Base-by-base conservation (phyloP, 768 basidiomycete genomes). In the Kwoniella bestiolae region DNA sequence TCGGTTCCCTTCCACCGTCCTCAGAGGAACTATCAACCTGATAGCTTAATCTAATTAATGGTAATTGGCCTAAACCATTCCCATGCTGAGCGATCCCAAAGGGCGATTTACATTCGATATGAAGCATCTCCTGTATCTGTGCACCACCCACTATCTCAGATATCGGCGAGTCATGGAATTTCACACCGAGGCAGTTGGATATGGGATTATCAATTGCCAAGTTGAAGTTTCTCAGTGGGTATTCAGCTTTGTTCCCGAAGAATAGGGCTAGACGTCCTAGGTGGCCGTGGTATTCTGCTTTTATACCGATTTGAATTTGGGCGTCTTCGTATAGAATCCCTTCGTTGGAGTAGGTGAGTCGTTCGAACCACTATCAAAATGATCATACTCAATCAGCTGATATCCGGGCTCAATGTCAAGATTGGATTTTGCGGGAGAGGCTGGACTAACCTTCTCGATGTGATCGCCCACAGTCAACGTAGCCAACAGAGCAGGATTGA, bases 261-360 rank as follows among this genome's bases (percentile, higher is more conserved):
- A 96, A 98, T 38, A 99, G 84, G 26, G 94, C 94, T 52, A 99
- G 76, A 74, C 97, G 92, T 16, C 95, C 96, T 41, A 94, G 86
- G 74, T 95, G 91, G 16, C 91, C 91, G 79, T 98, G 95, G 80
- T 91, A 99, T 75, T 94, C 90, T 31, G 94, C 93, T 83, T 98
- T 99, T 83, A 98, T 82, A 34, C 96, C 96, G 57, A 99, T 87
- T 79, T 98, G 95, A 47, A 99, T 87, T 81, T 95, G 92, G 8
- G 91, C 87, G 72, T 98, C 95, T 81, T 99, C 96, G 81, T 91
- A 98, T 12, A 99, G 85, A 34, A 98, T 88, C 49, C 96, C 96
- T 67, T 98, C 96, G 16, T 85, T 79, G 29, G 82, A 84, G 80
- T 88, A 92, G 1, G 86, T 88, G 31, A 98, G 85, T 71, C 91